phyloP scores from a whole-genome alignment of 2,329 filamentous ascomycete species.

The Pseudofabraea citricarpa region DNA sequence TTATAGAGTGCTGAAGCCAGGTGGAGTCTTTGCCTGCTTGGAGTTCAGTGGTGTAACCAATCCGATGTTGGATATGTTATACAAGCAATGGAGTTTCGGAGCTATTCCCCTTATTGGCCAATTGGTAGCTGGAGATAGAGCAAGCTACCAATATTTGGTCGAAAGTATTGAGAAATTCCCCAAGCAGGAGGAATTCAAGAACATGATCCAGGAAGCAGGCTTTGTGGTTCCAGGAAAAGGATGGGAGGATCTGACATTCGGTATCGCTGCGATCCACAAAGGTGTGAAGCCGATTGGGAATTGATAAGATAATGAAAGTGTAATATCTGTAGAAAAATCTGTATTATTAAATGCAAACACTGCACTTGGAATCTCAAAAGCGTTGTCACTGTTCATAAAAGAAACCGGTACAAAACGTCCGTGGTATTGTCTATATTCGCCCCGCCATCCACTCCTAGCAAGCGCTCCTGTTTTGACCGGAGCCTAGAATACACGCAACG shows the following conservation, averaged over 20 bases:
- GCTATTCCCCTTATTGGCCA: slow-evolving; percentile 95
- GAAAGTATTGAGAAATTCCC: slow-evolving; percentile 97
- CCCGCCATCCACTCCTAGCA: slow-evolving; percentile 19
- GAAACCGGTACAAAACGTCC: slow-evolving; percentile 21
- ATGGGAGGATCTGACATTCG: slow-evolving; percentile 87
- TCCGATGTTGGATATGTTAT: slow-evolving; percentile 74
- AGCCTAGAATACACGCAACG: slow-evolving; percentile 31
- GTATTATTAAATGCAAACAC: too few species aligned
- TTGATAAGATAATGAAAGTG: too few species aligned
- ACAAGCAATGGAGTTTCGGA: slow-evolving; percentile 93
- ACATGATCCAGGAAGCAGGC: slow-evolving; percentile 78
- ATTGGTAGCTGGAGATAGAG: slow-evolving; percentile 85
- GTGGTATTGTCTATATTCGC: slow-evolving; percentile 25
- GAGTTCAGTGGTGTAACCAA: slow-evolving; percentile 83
- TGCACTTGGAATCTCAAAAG: slow-evolving; percentile 4
- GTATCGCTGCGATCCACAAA: slow-evolving; percentile 94
- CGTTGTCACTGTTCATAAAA: too few species aligned
- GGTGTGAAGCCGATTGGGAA: slow-evolving; percentile 71
- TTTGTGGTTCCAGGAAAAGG: slow-evolving; percentile 79
- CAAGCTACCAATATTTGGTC: slow-evolving; percentile 97
- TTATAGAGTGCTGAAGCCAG: slow-evolving; percentile 83
- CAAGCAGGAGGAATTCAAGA: slow-evolving; percentile 74
- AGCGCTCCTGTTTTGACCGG: slow-evolving; percentile 18
- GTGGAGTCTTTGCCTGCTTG: slow-evolving; percentile 92
- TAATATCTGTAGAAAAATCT: too few species aligned